phyloP scores from a whole-genome alignment of 179 eudicot genomes.

The Sideroxylon spinosum region DNA sequence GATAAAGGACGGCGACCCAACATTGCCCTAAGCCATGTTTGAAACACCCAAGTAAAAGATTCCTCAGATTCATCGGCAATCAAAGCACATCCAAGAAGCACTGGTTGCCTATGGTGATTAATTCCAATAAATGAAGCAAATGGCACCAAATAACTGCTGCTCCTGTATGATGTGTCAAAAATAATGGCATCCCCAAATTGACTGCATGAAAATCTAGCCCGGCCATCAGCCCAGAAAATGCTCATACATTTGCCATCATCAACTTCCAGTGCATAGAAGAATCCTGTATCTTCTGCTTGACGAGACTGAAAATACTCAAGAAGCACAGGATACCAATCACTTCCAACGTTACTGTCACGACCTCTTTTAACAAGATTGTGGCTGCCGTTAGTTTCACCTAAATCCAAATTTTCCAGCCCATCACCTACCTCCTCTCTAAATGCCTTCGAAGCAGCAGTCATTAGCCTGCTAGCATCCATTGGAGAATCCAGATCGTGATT shows the following conservation, averaged over 20 bases:
- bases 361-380: slow-evolving; percentile 38
- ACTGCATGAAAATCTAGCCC: slow-evolving; percentile 45
- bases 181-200: slow-evolving; percentile 52
- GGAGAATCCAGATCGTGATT: slow-evolving; percentile 40
- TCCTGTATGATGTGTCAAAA: slow-evolving; percentile 46
- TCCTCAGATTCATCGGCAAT: slow-evolving; percentile 49
- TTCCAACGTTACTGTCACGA: slow-evolving; percentile 33
- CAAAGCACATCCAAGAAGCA: slow-evolving; percentile 54
- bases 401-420: slow-evolving; percentile 43
- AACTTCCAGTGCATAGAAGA: slow-evolving; percentile 45
- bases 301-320: slow-evolving; percentile 45
- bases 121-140: slow-evolving; percentile 47
- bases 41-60: slow-evolving; percentile 51
- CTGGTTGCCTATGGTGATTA: slow-evolving; percentile 53
- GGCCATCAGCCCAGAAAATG: slow-evolving; percentile 52
- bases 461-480: slow-evolving; percentile 22
- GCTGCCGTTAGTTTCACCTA: slow-evolving; percentile 41
- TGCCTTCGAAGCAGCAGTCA: slow-evolving; percentile 25
- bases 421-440: slow-evolving; percentile 34
- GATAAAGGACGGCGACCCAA: slow-evolving; percentile 43
- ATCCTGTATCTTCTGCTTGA: slow-evolving; percentile 53
- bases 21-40: slow-evolving; percentile 52
- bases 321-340: slow-evolving; percentile 42
- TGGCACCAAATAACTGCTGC: slow-evolving; percentile 38
- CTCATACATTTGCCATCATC: slow-evolving; percentile 40